phyloP scores from a whole-genome alignment of 2,329 filamentous ascomycete species.

The Neofusicoccum ribis region DNA sequence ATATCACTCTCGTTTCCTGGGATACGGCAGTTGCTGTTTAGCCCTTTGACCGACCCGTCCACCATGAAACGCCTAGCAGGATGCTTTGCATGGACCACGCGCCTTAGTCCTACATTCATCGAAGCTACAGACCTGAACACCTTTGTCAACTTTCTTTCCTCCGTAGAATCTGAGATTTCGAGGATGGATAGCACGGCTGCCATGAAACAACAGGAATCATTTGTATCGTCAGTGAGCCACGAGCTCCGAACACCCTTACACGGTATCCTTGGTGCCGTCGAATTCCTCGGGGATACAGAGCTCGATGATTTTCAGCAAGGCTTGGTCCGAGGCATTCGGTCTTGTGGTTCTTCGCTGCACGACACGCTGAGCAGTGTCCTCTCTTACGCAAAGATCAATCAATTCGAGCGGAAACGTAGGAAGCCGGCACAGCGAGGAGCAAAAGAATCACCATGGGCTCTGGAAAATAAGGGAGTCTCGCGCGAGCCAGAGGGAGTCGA shows the following conservation, averaged over 20 bases:
- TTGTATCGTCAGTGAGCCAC: constrained; percentile 44
- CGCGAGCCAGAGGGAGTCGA: neutral
- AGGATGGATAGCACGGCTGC: neutral
- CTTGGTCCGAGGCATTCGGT: constrained; percentile 29
- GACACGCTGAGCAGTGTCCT: constrained; percentile 39
- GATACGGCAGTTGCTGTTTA: constrained; percentile 20
- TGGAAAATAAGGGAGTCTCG: no score
- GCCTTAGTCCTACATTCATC: constrained; percentile 18
- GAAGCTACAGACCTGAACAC: constrained; percentile 20
- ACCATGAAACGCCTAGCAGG: constrained; percentile 23
- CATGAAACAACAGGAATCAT: constrained; percentile 24
- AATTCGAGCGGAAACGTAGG: neutral
- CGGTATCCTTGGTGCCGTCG: constrained; percentile 1
- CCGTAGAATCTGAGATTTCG: constrained; percentile 18
- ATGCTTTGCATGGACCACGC: constrained; percentile 22
- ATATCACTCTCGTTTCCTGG: constrained; percentile 12
- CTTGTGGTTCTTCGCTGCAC: constrained; percentile 43
- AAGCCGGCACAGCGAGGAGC: neutral
- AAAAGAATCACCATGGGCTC: no score
- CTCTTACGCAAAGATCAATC: constrained; percentile 38
- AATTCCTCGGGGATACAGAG: constrained; percentile 23
- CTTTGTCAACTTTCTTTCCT: constrained; percentile 19
- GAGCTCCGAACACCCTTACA: constrained; percentile 26
- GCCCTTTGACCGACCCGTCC: constrained; percentile 22
- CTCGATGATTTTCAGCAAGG: neutral